Evolutionary conservation across 176 grass and related monocot species (phyloP).

Genomic region (Carex pumila): DNA sequence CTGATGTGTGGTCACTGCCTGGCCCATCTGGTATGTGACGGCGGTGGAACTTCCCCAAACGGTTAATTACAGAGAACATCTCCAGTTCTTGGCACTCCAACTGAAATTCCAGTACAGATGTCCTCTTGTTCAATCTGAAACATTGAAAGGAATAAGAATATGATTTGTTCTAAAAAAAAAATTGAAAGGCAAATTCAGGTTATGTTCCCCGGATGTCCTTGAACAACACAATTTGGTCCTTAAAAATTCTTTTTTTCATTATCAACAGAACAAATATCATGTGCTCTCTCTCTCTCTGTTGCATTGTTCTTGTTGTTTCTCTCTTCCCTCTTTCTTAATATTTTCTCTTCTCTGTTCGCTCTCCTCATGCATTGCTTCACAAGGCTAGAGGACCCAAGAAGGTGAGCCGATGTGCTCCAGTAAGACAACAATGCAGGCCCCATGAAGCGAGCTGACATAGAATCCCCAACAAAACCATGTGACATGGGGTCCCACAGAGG

Average conservation of each 20-base stretch:
- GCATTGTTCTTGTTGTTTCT: background rate
- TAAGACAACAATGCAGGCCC: no score
- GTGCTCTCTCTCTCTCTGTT: no score
- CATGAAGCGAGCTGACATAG: no score
- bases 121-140: conserved; percentile 76
- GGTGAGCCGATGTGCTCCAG: no score
- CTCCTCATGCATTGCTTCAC: background rate
- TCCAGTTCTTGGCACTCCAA: conserved; percentile 92
- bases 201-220: background rate
- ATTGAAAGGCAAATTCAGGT: background rate
- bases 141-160: background rate
- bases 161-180: background rate
- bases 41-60: conserved; percentile 83
- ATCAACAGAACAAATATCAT: background rate
- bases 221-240: background rate
- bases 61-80: conserved; percentile 80
- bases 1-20: conserved; percentile 36
- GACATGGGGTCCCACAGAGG: no score
- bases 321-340: background rate
- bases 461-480: no score
- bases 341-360: background rate
- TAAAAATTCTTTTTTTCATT: background rate
- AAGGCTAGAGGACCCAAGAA: background rate
- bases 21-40: conserved; percentile 36
- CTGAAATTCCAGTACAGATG: conserved; percentile 71